Evolutionary conservation across 2,329 filamentous ascomycete species (phyloP).

Genomic region (Fusarium albosuccineum): DNA sequence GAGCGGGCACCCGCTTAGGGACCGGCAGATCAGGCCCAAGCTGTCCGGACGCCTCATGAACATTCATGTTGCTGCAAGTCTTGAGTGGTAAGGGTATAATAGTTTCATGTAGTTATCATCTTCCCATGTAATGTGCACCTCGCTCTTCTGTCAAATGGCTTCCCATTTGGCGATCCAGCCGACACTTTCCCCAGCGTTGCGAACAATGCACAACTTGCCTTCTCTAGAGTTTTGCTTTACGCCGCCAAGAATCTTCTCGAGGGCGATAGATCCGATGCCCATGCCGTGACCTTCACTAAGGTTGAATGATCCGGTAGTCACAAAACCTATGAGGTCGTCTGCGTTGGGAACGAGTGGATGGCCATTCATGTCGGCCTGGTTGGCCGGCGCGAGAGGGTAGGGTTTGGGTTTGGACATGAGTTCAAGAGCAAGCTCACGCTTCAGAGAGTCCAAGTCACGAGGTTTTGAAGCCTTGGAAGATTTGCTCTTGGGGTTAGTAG

Average conservation of each 20-base stretch:
- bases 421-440: slow-evolving; percentile 61
- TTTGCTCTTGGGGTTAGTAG: slow-evolving; percentile 5
- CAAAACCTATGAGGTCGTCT: slow-evolving; percentile 86
- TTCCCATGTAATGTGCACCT: too few relatives aligned
- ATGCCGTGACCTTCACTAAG: slow-evolving; percentile 80
- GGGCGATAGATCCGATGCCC: slow-evolving; percentile 78
- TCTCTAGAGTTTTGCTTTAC: slow-evolving; percentile 54
- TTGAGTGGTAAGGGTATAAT: not conserved
- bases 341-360: slow-evolving; percentile 79
- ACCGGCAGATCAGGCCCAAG: slow-evolving; percentile 9
- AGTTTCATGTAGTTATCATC: too few relatives aligned
- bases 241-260: slow-evolving; percentile 65
- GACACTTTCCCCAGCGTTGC: slow-evolving; percentile 82
- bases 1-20: slow-evolving; percentile 2
- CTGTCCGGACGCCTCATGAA: not conserved
- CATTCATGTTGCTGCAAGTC: not conserved
- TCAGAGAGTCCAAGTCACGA: slow-evolving; percentile 54
- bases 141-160: slow-evolving; percentile 57
- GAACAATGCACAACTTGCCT: slow-evolving; percentile 78
- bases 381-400: slow-evolving; percentile 53
- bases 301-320: slow-evolving; percentile 88
- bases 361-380: slow-evolving; percentile 56
- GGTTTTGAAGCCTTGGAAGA: slow-evolving; percentile 30
- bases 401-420: slow-evolving; percentile 56
- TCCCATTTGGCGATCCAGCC: slow-evolving; percentile 88